These are phyloP conservation scores for Centella asiatica DNA, from an alignment of 129 eudicot genomes.

Conservation along the genomic window DNA sequence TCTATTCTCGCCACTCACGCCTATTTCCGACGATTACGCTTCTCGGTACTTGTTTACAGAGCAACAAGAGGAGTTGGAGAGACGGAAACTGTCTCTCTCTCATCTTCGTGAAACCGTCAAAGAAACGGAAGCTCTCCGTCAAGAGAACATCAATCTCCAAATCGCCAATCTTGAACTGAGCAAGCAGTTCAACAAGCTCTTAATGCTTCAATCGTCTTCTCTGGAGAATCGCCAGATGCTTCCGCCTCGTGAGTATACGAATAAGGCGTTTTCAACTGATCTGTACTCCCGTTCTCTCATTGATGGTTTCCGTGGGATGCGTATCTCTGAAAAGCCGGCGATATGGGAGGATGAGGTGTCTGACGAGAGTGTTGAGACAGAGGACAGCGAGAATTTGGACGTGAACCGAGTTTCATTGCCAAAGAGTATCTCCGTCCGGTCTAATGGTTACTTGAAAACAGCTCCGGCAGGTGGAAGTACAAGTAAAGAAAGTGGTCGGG, in stretches of 20 bases:
- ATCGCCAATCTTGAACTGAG: constrained; percentile 53
- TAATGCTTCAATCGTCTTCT: constrained; percentile 29
- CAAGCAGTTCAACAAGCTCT: constrained; percentile 30
- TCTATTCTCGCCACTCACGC: constrained; percentile 11
- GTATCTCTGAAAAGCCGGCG: constrained; percentile 9
- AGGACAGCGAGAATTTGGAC: constrained; percentile 28
- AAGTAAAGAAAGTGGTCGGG: constrained; percentile 18
- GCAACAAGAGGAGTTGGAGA: constrained; percentile 59
- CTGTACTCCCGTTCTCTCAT: constrained; percentile 3
- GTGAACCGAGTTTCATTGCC: constrained; percentile 60
- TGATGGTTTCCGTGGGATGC: constrained; percentile 32
- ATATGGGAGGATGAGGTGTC: neutral
- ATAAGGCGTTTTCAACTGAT: constrained; percentile 8
- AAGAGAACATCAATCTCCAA: constrained; percentile 72
- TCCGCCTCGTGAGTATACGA: constrained; percentile 7
- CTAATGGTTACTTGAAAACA: constrained; percentile 65
- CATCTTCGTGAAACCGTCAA: constrained; percentile 44
- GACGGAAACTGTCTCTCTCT: constrained; percentile 42
- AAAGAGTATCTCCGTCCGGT: constrained; percentile 83
- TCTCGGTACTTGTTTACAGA: constrained; percentile 24
- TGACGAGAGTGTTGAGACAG: no score
- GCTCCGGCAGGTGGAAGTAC: constrained; percentile 28
- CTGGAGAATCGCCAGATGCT: constrained; percentile 11
- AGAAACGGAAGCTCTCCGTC: constrained; percentile 71
- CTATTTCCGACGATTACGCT: constrained; percentile 16